Conservation (phyloP, 1,139 yeast genomes). For the Pichia sp. region DNA sequence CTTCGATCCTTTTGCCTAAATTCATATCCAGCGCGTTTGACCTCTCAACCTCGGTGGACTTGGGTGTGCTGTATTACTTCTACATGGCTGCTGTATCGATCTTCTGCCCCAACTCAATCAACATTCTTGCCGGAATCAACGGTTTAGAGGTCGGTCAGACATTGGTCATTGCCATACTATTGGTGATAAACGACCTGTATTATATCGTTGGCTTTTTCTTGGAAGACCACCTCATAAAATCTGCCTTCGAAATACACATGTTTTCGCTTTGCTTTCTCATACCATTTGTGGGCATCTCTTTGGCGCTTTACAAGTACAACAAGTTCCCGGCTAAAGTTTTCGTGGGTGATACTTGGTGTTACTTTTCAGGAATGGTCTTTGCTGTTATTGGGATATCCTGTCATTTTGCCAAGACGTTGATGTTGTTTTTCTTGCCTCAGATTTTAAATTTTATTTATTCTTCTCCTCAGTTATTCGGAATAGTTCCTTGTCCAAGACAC, state of each 20-base stretch:
- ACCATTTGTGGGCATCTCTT: constrained; percentile 83
- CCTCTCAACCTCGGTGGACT: constrained; percentile 42
- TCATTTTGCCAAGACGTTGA: constrained; percentile 88
- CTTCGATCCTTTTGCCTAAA: constrained; percentile 81
- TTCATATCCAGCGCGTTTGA: constrained; percentile 45
- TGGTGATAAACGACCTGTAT: constrained; percentile 70
- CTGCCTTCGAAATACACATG: constrained; percentile 76
- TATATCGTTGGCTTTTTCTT: constrained; percentile 42
- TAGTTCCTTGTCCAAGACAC: constrained; percentile 94
- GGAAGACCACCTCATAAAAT: constrained; percentile 26
- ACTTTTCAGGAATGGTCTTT: constrained; percentile 97
- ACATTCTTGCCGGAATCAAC: constrained; percentile 91
- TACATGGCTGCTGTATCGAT: constrained; percentile 92
- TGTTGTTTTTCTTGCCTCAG: constrained; percentile 84
- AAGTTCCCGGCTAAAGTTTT: constrained; percentile 91
- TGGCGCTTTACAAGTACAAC: constrained; percentile 71
- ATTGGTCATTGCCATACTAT: constrained; percentile 64
- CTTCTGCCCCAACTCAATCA: constrained; percentile 95
- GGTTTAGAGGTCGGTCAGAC: constrained; percentile 97
- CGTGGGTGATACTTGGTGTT: constrained; percentile 97
- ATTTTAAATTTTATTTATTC: constrained; percentile 85
- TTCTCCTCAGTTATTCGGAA: constrained; percentile 78
- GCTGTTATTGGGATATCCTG: constrained; percentile 96
- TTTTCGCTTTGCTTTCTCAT: constrained; percentile 73
- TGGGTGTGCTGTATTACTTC: constrained; percentile 72